Base-by-base conservation (phyloP, 1,284 basidiomycete genomes). In the Pseudomicrostroma phylloplanum region DNA sequence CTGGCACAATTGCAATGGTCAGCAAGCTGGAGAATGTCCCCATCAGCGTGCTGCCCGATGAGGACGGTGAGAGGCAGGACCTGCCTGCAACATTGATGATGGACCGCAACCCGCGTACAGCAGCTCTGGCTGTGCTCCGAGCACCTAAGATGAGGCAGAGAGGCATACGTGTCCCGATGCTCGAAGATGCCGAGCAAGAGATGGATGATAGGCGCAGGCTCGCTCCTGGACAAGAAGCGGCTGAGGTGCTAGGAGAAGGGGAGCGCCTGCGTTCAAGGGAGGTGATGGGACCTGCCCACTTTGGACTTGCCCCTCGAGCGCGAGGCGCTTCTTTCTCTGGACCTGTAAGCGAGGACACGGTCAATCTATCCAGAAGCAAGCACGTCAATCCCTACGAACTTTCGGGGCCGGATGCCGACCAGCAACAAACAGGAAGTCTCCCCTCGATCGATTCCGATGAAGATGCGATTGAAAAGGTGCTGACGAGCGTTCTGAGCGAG, bases 1-100 rank as follows among this genome's bases (percentile, higher is more conserved):
- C 93, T 0, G 96, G 96, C 4, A 88, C 88, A 63, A 90, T 90
- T 0, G 78, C 81, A 30, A 87, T 97, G 75, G 81, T 96, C n/a
- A 91, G 89, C 78, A 87, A 90, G 72, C 80, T 93, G 40, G 93
- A 97, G 78, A 97, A 98, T 76, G 85, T 90, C 0, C 67, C 74
- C 7, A 57, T 66, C 23, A 69, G 72, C 21, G 76, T 77, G 39
- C 68, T 77, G 26, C 67, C 67, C 13, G 71, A 73, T 15, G 71
- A 73, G 39, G 69, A 72, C 49, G 74, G 73, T 51, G 81, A 93
- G 77, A 79, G 88, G 67, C 76, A 87, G 7, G 87, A 88, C 4
- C 79, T 90, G 0, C 86, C 89, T 7, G 89, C 88, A 0, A 83
- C 85, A 40, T 80, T 92, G 54, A 84, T 91, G 76, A 87, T 89